phyloP scores from a whole-genome alignment of 2,329 filamentous ascomycete species.

The Cylindrodendrum hubeiense region DNA sequence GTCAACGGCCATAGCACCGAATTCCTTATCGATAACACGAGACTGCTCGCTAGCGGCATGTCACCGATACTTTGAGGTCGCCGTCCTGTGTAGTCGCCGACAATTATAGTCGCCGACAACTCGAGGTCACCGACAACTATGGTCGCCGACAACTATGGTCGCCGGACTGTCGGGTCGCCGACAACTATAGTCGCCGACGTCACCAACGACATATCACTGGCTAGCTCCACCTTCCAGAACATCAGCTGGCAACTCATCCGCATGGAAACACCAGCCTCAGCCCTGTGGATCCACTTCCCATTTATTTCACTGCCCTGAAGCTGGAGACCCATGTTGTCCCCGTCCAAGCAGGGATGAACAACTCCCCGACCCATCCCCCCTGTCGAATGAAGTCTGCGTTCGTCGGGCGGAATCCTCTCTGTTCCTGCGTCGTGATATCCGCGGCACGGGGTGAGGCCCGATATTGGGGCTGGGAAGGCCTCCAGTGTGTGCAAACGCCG shows the following conservation, averaged over 20 bases:
- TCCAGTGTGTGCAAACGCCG: background rate
- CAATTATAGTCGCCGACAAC: background rate
- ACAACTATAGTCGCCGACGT: too few relatives aligned
- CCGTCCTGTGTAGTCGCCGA: background rate
- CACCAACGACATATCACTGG: background rate
- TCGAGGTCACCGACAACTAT: background rate
- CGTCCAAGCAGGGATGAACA: background rate
- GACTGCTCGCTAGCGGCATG: background rate
- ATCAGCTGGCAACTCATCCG: background rate
- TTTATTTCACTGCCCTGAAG: background rate
- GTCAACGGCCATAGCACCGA: background rate
- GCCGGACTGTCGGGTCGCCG: background rate
- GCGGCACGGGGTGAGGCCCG: background rate
- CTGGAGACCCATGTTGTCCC: background rate
- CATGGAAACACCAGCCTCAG: constrained; percentile 5
- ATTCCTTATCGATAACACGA: background rate
- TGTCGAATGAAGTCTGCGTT: background rate
- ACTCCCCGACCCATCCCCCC: background rate
- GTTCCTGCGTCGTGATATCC: background rate
- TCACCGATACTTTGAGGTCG: background rate
- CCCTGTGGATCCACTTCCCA: constrained; percentile 17
- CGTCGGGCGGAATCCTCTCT: background rate
- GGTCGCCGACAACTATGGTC: background rate
- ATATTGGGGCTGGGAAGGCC: background rate
- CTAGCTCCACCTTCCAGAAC: background rate